Evolutionary conservation across 202 grass and related monocot genomes (phyloP), one percentile per base, ranked within the genome.

Genomic region (Alloteropsis angusta): DNA sequence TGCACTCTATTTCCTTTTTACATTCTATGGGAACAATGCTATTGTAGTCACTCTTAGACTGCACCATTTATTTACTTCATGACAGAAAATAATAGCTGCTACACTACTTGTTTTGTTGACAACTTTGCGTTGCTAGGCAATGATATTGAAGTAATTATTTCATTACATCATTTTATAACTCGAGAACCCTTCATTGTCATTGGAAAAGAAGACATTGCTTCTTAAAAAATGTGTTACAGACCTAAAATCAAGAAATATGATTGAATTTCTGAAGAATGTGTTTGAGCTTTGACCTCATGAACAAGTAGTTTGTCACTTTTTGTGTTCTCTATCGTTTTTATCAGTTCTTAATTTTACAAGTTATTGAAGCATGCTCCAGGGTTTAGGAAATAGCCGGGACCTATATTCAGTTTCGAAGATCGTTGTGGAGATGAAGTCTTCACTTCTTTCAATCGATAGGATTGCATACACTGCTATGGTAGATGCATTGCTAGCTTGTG

Each of bases 351-450:
- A 81, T 17, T 59, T 46, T 82, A 35, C 18, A 82, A 77, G 35
- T 71, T 25, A 68, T 74, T 79, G 49, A 87, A 76, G 69, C 62
- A 72, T 81, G 67, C 47, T 92, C 57, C 87, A 97, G 91, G 94
- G 94, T 88, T 88, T 97, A 66, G 83, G 83, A 77, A 79, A 81
- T 68, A 85, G 62, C 76, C 78, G 23, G 87, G 88, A 91, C 75
- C 83, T 86, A 37, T 59, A 73, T 94, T 90, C 91, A 85, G 84
- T 97, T 83, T 56, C 88, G 65, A 94, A 88, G 70, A 85, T 90
- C 72, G 94, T 94, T 70, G 77, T 88, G 50, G 94, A 97, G 84
- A 97, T 97, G 91, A 97, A 97, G 88, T 80, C 87, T 58, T 82
- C 87, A 83, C 65, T 83, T 52, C 17, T 83, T 63, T 83, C 39